phyloP scores from a whole-genome alignment of 441 rosid species.

The Populus trichocarpa region DNA sequence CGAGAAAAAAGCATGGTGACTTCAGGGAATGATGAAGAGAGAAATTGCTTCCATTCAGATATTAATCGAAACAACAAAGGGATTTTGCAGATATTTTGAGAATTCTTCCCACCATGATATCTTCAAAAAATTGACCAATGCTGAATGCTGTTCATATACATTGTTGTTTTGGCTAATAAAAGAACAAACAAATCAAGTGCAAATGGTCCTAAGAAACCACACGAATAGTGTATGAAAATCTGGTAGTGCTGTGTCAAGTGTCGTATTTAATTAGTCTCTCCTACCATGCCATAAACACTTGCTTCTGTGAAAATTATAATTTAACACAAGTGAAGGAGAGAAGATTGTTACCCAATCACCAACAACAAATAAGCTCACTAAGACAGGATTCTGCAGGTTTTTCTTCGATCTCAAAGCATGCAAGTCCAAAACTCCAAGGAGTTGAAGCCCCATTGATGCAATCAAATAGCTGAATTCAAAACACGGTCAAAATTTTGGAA shows the following conservation, averaged over 20 bases:
- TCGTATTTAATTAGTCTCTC: background rate
- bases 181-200: background rate
- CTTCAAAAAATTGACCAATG: background rate
- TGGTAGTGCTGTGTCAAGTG: background rate
- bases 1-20: background rate
- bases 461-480: constrained; percentile 69
- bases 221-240: constrained; percentile 3
- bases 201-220: background rate
- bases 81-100: constrained; percentile 6
- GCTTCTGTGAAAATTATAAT: background rate
- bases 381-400: constrained; percentile 87
- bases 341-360: constrained; percentile 74
- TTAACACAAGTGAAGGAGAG: background rate
- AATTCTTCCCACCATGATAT: background rate
- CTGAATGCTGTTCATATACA: background rate
- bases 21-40: background rate
- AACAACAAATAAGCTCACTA: constrained; percentile 90
- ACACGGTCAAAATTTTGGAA: constrained; percentile 2
- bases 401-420: constrained; percentile 71
- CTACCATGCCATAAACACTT: no score
- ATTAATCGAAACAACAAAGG: background rate
- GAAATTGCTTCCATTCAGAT: background rate
- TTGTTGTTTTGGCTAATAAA: background rate
- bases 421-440: no score
- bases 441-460: constrained; percentile 98